Evolutionary conservation across 768 basidiomycete species (phyloP).

Genomic region (Ephemerocybe angulata): DNA sequence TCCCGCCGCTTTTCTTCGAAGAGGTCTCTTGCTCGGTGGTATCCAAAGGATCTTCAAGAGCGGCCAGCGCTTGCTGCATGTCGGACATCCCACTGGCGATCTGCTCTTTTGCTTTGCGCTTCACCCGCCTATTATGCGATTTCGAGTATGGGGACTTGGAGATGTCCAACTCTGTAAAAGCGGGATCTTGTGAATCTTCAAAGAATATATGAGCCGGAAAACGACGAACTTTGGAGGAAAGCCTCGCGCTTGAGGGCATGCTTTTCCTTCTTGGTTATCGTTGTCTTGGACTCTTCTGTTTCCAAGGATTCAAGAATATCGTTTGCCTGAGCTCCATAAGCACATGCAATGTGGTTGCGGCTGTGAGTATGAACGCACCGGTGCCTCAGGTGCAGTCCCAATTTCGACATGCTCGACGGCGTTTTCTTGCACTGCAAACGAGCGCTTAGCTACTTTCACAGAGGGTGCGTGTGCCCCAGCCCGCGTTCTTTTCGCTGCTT

Average conservation of each 20-base stretch:
- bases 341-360: not conserved
- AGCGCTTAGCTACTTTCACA: conserved; percentile 44
- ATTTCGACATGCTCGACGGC: conserved; percentile 46
- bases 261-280: conserved; percentile 62
- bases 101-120: conserved; percentile 65
- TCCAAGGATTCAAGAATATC: conserved; percentile 26
- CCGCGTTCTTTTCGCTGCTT: conserved; percentile 43
- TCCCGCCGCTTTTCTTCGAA: conserved; percentile 15
- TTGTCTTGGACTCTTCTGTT: conserved; percentile 4
- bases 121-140: conserved; percentile 65
- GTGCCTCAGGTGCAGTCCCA: conserved; percentile 35
- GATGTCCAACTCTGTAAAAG: conserved; percentile 37
- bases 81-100: conserved; percentile 48
- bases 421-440: conserved; percentile 48
- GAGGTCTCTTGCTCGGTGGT: conserved; percentile 12
- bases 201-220: not conserved
- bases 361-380: conserved; percentile 32
- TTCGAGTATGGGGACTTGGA: conserved; percentile 60
- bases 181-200: conserved; percentile 8
- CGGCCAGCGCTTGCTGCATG: conserved; percentile 51
- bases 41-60: conserved; percentile 39
- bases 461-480: conserved; percentile 48
- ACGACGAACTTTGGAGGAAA: conserved; percentile 58
- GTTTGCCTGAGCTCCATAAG: conserved; percentile 6
- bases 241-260: conserved; percentile 61